Evolutionary conservation across 2,329 filamentous ascomycete genomes (phyloP), one percentile per base, ranked within the genome.

Genomic region (Boeremia exigua): DNA sequence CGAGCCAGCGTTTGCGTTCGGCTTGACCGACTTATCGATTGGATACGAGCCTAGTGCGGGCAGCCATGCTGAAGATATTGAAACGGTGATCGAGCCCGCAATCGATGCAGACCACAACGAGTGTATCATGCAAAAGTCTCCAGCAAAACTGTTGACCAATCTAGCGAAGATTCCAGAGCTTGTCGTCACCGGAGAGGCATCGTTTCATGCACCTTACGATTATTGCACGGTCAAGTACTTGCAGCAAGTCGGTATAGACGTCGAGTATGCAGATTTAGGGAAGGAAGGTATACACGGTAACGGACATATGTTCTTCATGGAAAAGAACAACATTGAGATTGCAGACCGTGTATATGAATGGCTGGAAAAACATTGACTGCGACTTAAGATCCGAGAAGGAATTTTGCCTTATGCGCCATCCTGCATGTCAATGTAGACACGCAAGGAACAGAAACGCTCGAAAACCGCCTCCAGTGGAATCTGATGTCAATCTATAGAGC

Each of bases 251-350:
- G 69, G 71, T 14, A 63, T 72, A 0, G 33, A 65, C 1, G 63
- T 69, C 0, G 60, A 69, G 30, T 65, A 59, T 54, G 30, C 62
- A 15, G 60, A 73, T 15, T 43, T 75, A 2, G 81, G 82, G 25
- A 75, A 86, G 68, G 79, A 80, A 34, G 91, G 94, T 56, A 78
- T 95, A 54, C 79, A 88, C 60, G 79, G 81, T 56, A 92, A 75
- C 43, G 69, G 63, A 9, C 70, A 74, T 28, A 65, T 75, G 60
- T 57, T 70, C 11, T 73, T 72, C 37, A 69, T 74, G 70, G 69
- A 73, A 55, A 68, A 61, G 59, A 74, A 74, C 14, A 73, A 65
- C 30, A 6, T 64, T 1, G 58, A 64, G 9, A 68, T 69, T 38
- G 67, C 64, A 37, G 50, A 56, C 7, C 43, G 52, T 4, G 55